These are phyloP conservation scores for Syzygium malaccense DNA, from an alignment of 441 rosid genomes.

Conservation along the genomic window DNA sequence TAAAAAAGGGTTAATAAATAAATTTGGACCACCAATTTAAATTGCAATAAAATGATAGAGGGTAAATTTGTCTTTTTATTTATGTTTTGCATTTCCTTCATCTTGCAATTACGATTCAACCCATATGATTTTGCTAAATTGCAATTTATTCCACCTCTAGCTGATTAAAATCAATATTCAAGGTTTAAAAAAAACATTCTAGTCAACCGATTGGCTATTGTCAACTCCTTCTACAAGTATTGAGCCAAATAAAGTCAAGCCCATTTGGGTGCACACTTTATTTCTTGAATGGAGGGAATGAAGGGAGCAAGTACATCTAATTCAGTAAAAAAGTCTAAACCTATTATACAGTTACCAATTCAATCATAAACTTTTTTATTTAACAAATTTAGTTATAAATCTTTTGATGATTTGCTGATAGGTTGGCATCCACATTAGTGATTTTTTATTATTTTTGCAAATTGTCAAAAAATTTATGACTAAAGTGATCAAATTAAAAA, in stretches of 20 bases:
- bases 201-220: too few species aligned
- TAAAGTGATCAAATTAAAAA: not conserved
- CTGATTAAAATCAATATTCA: too few species aligned
- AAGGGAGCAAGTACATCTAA: not conserved
- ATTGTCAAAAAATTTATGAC: not conserved
- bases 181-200: too few species aligned
- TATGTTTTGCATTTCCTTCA: not conserved
- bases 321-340: not conserved
- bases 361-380: not conserved
- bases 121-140: too few species aligned
- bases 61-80: too few species aligned
- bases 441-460: not conserved
- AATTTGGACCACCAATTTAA: too few species aligned
- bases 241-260: not conserved
- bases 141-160: too few species aligned
- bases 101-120: not conserved
- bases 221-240: not conserved
- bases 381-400: not conserved
- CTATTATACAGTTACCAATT: not conserved
- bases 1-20: too few species aligned
- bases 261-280: not conserved
- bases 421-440: fast-evolving
- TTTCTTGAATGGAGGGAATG: not conserved
- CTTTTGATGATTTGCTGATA: not conserved
- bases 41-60: too few species aligned